Evolutionary conservation across 768 basidiomycete genomes (phyloP), one percentile per base, ranked within the genome.

Genomic region (Tricholoma hemisulphureum): DNA sequence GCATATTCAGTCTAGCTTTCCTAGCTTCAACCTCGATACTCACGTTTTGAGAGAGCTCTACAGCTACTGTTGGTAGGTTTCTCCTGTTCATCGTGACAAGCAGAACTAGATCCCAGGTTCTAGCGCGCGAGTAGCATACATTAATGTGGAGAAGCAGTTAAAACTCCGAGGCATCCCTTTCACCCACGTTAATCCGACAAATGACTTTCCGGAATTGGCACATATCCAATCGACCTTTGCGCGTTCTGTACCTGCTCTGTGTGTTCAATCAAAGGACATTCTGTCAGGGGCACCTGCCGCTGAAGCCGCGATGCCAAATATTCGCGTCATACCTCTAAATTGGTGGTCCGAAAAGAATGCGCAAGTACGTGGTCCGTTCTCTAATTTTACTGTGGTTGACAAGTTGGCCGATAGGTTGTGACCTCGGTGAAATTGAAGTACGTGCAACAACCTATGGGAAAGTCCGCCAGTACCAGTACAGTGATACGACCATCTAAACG

Each of bases 251-350:
- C 94, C 94, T 0, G 88, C 86, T 1, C 78, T 96, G 2, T 91
- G 89, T 58, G 92, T 96, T 10, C 83, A 89, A 64, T 90, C 93
- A 0, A 79, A 84, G 16, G 84, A 93, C 63, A 89, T 95, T 46
- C 77, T 94, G 20, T 87, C 87, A 0, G 90, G 90, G 6, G 89
- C 87, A 2, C 89, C 91, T 3, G 93, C 93, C 4, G 90, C 88
- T 20, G 93, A 95, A 67, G 93, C 93, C 4, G 93, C 93, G 4
- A 92, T 94, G 91, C 87, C 92, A 6, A 93, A 92, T 66, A 93
- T 95, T 52, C 87, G 88, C 35, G 89, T 95, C 51, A 88, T 93
- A 61, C 90, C 93, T 7, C 77, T 93, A 14, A 88, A 93, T 60
- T 95, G 94, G 94, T 95, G 94, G 94, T 88, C 87, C 3, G 84